Evolutionary conservation across 768 basidiomycete genomes (phyloP).

Genomic region (Boletus rubropictus): DNA sequence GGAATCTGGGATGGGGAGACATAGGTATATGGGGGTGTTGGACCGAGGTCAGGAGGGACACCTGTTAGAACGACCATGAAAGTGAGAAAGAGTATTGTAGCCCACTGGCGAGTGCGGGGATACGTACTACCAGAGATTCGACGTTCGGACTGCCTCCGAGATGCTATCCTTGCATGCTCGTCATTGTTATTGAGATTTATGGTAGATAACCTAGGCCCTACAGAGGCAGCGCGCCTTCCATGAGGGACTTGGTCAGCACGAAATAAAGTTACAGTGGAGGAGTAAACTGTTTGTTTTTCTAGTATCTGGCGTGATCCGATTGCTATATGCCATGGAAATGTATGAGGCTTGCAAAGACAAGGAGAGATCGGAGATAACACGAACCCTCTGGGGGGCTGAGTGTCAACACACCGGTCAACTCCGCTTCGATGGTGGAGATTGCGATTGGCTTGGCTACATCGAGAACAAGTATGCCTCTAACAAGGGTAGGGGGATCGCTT

Average conservation of each 20-base stretch:
- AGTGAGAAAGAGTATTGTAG: neutral
- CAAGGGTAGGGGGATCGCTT: conserved; percentile 51
- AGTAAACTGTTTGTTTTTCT: conserved; percentile 71
- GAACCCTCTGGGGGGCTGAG: conserved; percentile 71
- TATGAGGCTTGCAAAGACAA: neutral
- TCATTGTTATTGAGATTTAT: neutral
- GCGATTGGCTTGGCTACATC: conserved; percentile 70
- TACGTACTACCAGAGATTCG: conserved; percentile 1
- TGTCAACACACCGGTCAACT: conserved; percentile 61
- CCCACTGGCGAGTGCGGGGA: neutral
- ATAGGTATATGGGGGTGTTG: conserved; percentile 25
- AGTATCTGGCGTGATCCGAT: conserved; percentile 66
- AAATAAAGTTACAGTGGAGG: conserved; percentile 71
- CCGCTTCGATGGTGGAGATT: conserved; percentile 80
- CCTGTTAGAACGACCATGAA: neutral
- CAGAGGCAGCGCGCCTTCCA: conserved; percentile 17
- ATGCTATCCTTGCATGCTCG: neutral
- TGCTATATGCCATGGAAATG: conserved; percentile 24
- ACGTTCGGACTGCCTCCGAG: conserved; percentile 5
- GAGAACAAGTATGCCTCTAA: conserved; percentile 62
- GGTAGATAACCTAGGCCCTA: conserved; percentile 19
- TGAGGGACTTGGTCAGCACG: conserved; percentile 46
- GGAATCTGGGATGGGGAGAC: neutral
- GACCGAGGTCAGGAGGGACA: conserved; percentile 10
- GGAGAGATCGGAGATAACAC: conserved; percentile 19